Evolutionary conservation across 371 early-diverging fungal genomes (phyloP).

Genomic region (Sporodiniella umbellata): DNA sequence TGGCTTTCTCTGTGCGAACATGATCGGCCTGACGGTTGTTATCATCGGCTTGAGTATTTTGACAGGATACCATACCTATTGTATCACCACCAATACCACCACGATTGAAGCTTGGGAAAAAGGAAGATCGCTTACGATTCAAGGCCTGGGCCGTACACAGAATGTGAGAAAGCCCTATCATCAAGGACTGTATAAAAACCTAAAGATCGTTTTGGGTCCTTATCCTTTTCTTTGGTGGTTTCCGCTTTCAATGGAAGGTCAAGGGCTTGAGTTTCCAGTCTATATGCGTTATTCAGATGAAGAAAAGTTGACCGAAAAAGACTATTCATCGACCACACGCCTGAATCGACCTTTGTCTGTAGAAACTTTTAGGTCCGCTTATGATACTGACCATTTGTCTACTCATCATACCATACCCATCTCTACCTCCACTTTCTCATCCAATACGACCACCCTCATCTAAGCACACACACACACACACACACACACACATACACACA

Average conservation of each 20-base stretch:
- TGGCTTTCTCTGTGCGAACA: slow-evolving; percentile 62
- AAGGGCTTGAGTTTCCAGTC: slow-evolving; percentile 71
- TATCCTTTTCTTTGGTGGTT: slow-evolving; percentile 69
- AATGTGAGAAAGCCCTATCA: slow-evolving; percentile 89
- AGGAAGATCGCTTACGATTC: slow-evolving; percentile 77
- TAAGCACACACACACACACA: not conserved
- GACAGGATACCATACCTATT: slow-evolving; percentile 79
- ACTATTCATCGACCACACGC: slow-evolving; percentile 7
- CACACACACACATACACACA: too few species aligned
- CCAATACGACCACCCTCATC: slow-evolving; percentile 32
- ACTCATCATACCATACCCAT: slow-evolving; percentile 26
- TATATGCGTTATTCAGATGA: slow-evolving; percentile 43
- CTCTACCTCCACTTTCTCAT: slow-evolving; percentile 42
- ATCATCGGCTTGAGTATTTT: slow-evolving; percentile 80
- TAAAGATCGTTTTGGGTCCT: slow-evolving; percentile 81
- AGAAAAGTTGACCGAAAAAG: slow-evolving; percentile 1
- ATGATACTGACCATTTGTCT: too few species aligned
- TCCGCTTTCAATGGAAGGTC: slow-evolving; percentile 63
- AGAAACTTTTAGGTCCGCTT: slow-evolving; percentile 13
- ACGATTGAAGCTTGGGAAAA: slow-evolving; percentile 92
- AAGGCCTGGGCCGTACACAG: slow-evolving; percentile 58
- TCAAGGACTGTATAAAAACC: slow-evolving; percentile 77
- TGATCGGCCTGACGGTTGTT: slow-evolving; percentile 63
- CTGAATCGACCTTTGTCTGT: slow-evolving; percentile 9
- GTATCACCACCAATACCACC: slow-evolving; percentile 85